Conservation (phyloP, 208 protist genomes). For the Porcisia hertigi region DNA sequence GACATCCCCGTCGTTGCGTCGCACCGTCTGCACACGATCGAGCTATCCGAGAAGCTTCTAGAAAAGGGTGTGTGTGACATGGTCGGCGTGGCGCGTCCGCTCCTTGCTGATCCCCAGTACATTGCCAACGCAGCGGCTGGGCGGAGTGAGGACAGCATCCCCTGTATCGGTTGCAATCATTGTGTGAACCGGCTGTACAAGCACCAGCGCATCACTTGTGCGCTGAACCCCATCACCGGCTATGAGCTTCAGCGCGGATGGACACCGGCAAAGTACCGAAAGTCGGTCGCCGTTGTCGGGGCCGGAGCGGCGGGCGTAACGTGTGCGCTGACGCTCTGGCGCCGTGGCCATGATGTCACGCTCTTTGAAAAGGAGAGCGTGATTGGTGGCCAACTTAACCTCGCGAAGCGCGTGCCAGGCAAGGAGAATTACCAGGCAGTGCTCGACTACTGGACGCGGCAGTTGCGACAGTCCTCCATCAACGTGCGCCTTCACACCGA, state of each 20-base stretch:
- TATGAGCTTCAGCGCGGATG: conserved; percentile 86
- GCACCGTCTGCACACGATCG: conserved; percentile 90
- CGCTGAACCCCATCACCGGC: conserved; percentile 90
- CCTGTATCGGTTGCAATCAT: conserved; percentile 96
- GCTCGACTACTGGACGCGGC: conserved; percentile 89
- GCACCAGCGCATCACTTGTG: conserved; percentile 86
- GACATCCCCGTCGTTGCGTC: conserved; percentile 87
- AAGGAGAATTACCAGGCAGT: conserved; percentile 93
- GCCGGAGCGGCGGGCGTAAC: conserved; percentile 90
- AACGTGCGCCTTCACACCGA: conserved; percentile 75
- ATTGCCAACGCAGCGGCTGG: conserved; percentile 79
- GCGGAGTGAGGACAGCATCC: conserved; percentile 74
- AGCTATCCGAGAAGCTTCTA: conserved; percentile 80
- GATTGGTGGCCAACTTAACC: conserved; percentile 94
- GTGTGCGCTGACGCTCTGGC: conserved; percentile 87
- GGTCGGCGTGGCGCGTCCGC: conserved; percentile 87
- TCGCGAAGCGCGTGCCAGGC: conserved; percentile 92
- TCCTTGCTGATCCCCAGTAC: conserved; percentile 92
- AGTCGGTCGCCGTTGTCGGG: conserved; percentile 90
- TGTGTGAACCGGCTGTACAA: conserved; percentile 93
- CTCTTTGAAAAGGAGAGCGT: conserved; percentile 75
- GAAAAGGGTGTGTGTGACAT: conserved; percentile 83
- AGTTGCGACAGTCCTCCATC: conserved; percentile 77
- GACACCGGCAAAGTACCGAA: conserved; percentile 52
- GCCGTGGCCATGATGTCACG: conserved; percentile 91